phyloP scores from a whole-genome alignment of 164 flowering plant genomes.

The Annona squamosa region DNA sequence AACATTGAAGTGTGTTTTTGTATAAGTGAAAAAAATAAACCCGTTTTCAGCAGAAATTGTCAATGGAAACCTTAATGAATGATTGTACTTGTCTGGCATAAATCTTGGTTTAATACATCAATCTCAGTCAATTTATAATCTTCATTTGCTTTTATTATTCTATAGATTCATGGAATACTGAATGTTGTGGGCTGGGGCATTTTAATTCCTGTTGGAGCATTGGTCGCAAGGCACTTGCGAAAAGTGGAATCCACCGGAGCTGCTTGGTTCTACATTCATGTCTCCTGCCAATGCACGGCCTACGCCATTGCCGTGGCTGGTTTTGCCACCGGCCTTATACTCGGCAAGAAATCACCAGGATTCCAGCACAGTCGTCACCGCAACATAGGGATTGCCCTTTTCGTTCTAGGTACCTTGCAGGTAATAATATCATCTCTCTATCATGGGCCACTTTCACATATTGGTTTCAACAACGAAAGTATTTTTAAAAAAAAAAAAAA shows the following conservation, averaged over 20 bases:
- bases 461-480: background rate
- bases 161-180: constrained; percentile 75
- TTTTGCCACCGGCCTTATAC: constrained; percentile 72
- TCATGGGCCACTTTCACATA: background rate
- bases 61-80: no score
- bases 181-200: constrained; percentile 85
- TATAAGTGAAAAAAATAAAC: no score
- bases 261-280: constrained; percentile 82
- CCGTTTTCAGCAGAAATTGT: no score
- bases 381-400: constrained; percentile 69
- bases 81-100: no score
- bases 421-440: constrained; percentile 19
- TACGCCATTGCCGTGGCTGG: constrained; percentile 78
- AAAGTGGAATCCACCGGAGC: constrained; percentile 55
- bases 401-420: constrained; percentile 70
- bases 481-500: background rate
- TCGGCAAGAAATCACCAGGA: constrained; percentile 60
- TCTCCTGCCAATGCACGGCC: constrained; percentile 51
- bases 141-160: background rate
- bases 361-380: constrained; percentile 37
- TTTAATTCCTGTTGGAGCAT: constrained; percentile 55
- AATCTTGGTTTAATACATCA: no score
- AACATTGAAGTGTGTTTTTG: no score
- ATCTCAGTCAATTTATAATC: no score
- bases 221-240: constrained; percentile 59